These are phyloP conservation scores for Alloascoidea africana DNA, from an alignment of 805 yeast species.

Conservation along the genomic window DNA sequence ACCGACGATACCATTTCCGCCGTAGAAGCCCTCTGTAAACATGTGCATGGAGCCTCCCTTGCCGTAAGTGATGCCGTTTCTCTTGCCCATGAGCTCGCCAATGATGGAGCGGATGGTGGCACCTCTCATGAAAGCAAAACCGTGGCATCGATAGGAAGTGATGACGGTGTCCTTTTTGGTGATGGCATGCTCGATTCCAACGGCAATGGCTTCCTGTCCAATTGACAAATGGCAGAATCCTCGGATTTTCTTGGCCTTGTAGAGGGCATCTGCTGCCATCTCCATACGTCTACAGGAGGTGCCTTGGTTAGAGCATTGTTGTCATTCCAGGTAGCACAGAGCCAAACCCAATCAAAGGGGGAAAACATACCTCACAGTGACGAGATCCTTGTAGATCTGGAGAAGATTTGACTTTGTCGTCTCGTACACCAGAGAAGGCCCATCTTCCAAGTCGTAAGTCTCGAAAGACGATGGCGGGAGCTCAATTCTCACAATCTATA, in stretches of 20 bases:
- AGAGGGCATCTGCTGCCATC: constrained; percentile 96
- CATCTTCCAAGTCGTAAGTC: constrained; percentile 62
- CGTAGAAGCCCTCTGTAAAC: constrained; percentile 90
- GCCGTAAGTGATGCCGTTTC: constrained; percentile 90
- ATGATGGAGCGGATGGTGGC: constrained; percentile 78
- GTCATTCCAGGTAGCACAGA: too few relatives aligned
- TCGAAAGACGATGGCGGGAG: constrained; percentile 77
- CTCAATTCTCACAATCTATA: constrained; percentile 25
- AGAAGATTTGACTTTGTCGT: constrained; percentile 69
- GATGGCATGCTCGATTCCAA: constrained; percentile 93
- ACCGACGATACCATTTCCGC: constrained; percentile 99
- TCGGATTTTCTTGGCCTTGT: constrained; percentile 96
- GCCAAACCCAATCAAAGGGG: too few relatives aligned
- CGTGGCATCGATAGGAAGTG: constrained; percentile 98
- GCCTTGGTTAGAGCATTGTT: too few relatives aligned
- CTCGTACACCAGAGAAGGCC: constrained; percentile 58
- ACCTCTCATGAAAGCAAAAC: constrained; percentile 94
- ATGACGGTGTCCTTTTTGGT: constrained; percentile 75
- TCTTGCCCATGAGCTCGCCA: constrained; percentile 94
- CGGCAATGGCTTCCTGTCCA: constrained; percentile 98
- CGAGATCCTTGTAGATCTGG: constrained; percentile 95
- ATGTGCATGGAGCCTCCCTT: constrained; percentile 99
- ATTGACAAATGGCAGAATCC: constrained; percentile 98
- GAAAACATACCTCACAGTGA: constrained; percentile 35
- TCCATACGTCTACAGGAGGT: constrained; percentile 67